A percentile compares a stretch with the other conserved stretches of the same genome.
phyloP scores from a whole-genome alignment of 1,284 basidiomycete species.

The Puccinia polysora region DNA sequence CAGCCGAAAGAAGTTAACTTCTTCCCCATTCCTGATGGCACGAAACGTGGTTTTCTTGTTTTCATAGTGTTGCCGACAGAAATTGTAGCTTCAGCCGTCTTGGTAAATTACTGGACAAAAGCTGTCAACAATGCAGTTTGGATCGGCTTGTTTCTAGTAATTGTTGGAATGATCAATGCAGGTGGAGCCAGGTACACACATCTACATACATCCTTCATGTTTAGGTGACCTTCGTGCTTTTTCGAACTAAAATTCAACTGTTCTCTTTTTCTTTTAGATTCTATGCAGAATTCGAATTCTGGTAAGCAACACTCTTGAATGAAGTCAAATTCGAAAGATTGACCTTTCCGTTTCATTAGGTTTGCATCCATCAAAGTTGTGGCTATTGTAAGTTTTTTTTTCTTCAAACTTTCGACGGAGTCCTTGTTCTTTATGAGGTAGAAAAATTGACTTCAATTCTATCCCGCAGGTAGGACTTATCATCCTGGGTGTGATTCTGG shows the following conservation, averaged over 20 bases:
- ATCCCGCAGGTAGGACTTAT: constrained; percentile 35
- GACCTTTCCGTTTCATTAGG: too few relatives aligned
- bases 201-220: too few relatives aligned
- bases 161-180: constrained; percentile 56
- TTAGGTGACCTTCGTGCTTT: not conserved
- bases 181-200: constrained; percentile 52
- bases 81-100: constrained; percentile 54
- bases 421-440: not conserved
- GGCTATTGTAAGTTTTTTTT: constrained; percentile 60
- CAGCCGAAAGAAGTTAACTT: not conserved
- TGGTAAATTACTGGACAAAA: constrained; percentile 55
- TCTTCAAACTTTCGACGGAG: too few relatives aligned
- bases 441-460: constrained; percentile 34
- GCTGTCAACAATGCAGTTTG: constrained; percentile 54
- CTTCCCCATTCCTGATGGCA: constrained; percentile 44
- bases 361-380: constrained; percentile 69
- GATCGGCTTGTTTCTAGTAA: constrained; percentile 55
- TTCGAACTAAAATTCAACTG: not conserved
- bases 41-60: constrained; percentile 47
- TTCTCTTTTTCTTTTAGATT: not conserved
- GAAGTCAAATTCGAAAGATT: too few relatives aligned
- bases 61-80: constrained; percentile 54
- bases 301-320: not conserved
- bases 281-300: constrained; percentile 42
- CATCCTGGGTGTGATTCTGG: constrained; percentile 29